These are phyloP conservation scores for Cucurbita moschata DNA, from an alignment of 306 rosid species.

Conservation along the genomic window DNA sequence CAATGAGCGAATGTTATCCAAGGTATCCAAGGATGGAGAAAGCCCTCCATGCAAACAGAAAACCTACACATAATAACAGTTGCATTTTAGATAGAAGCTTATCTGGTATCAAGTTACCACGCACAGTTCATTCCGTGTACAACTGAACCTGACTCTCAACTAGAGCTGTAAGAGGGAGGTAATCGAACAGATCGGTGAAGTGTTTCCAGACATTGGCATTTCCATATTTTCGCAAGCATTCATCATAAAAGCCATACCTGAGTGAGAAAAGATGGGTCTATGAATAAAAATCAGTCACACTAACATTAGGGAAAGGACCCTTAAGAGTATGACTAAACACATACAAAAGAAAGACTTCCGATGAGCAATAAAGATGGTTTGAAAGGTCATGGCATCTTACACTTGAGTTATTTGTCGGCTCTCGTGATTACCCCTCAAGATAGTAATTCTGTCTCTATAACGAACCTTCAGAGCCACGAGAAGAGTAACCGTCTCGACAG, in stretches of 20 bases:
- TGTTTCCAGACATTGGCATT: constrained; percentile 95
- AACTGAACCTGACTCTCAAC: constrained; percentile 91
- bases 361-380: neutral
- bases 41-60: constrained; percentile 99
- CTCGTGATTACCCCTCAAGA: constrained; percentile 97
- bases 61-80: constrained; percentile 27
- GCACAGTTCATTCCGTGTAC: neutral
- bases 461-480: constrained; percentile 93
- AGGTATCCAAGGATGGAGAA: constrained; percentile 89
- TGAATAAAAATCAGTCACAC: constrained; percentile 9
- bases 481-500: constrained; percentile 95
- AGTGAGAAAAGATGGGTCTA: constrained; percentile 12
- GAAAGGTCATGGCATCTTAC: constrained; percentile 28
- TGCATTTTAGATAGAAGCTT: neutral
- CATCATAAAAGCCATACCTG: constrained; percentile 99
- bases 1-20: constrained; percentile 84
- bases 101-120: neutral
- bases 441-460: constrained; percentile 94
- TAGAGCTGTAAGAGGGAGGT: constrained; percentile 91
- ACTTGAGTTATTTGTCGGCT: constrained; percentile 98
- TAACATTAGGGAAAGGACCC: neutral
- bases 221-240: constrained; percentile 95
- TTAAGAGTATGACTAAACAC: neutral
- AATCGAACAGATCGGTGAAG: constrained; percentile 88
- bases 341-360: neutral